These are phyloP conservation scores for Dorcoceras hygrometricum DNA, from an alignment of 257 asterid genomes.

Conservation along the genomic window DNA sequence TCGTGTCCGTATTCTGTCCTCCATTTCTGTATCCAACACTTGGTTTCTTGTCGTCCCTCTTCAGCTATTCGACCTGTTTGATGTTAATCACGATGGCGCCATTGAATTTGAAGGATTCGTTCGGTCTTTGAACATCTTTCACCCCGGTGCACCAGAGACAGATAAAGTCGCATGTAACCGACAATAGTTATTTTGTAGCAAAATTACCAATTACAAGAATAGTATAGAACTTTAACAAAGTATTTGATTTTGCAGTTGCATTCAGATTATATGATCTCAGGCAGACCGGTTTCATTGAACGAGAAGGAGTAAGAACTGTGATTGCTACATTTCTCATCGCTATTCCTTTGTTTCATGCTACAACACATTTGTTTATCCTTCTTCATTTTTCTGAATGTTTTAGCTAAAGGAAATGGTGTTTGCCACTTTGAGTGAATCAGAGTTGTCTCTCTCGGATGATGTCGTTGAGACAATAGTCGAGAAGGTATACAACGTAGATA, in stretches of 20 bases:
- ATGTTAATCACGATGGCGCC: not conserved
- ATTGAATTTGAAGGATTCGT: not conserved
- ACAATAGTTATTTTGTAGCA: not conserved
- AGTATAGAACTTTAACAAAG: too few species aligned
- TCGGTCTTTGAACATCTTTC: not conserved
- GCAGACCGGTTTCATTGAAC: too few species aligned
- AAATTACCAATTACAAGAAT: not conserved
- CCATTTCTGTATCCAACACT: too few species aligned
- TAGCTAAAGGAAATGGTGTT: constrained; percentile 64
- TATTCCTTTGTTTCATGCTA: constrained; percentile 6
- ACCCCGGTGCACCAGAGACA: not conserved
- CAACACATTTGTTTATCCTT: not conserved
- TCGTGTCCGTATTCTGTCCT: not conserved
- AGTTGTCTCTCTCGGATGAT: constrained; percentile 44
- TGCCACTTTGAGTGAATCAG: constrained; percentile 56
- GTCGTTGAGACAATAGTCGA: constrained; percentile 57
- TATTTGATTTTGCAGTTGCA: not conserved
- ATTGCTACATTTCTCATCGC: too few species aligned
- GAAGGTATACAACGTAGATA: constrained; percentile 35
- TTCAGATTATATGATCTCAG: too few species aligned
- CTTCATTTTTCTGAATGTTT: not conserved
- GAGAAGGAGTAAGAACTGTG: too few species aligned
- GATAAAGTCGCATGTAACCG: not conserved
- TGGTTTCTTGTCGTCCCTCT: not conserved
- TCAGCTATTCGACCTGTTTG: not conserved